These are phyloP conservation scores for Chaetomium sp. DNA, from an alignment of 2,329 filamentous ascomycete genomes.

Conservation along the genomic window DNA sequence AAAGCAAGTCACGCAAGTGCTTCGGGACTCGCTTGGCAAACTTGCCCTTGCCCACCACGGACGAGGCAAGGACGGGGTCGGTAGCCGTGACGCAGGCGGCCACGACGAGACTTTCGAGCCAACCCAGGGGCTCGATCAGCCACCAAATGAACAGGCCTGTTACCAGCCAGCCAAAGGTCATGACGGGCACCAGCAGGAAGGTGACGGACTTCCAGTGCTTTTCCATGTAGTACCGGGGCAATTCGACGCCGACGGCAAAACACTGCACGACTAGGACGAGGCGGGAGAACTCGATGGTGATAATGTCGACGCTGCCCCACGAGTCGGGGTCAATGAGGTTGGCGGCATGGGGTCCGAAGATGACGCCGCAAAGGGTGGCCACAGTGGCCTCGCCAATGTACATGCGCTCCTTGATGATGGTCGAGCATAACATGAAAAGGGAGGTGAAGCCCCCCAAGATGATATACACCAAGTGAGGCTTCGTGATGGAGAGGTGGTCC, in stretches of 20 bases:
- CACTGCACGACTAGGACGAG: conserved; percentile 88
- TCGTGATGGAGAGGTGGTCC: conserved; percentile 79
- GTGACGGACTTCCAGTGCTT: conserved; percentile 91
- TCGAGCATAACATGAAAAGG: conserved; percentile 96
- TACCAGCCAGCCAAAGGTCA: conserved; percentile 92
- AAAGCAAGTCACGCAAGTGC: conserved; percentile 90
- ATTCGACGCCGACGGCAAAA: conserved; percentile 83
- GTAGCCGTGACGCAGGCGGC: conserved; percentile 95
- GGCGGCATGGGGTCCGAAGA: conserved; percentile 80
- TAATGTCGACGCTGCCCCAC: conserved; percentile 80
- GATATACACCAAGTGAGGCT: conserved; percentile 95
- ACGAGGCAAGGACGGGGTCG: conserved; percentile 92
- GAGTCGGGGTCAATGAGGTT: conserved; percentile 67
- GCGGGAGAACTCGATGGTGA: conserved; percentile 83
- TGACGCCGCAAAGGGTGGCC: conserved; percentile 78
- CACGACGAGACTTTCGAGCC: conserved; percentile 81
- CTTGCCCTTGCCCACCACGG: conserved; percentile 97
- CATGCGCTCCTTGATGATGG: conserved; percentile 94
- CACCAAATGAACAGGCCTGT: conserved; percentile 95
- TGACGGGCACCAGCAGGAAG: conserved; percentile 84
- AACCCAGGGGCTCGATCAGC: conserved; percentile 70
- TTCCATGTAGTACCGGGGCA: conserved; percentile 96
- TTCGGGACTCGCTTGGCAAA: conserved; percentile 97
- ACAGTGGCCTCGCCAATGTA: conserved; percentile 99
- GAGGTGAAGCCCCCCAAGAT: conserved; percentile 97